These are phyloP conservation scores for Penicillium antarcticum DNA, from an alignment of 495 filamentous ascomycete genomes.

Conservation along the genomic window DNA sequence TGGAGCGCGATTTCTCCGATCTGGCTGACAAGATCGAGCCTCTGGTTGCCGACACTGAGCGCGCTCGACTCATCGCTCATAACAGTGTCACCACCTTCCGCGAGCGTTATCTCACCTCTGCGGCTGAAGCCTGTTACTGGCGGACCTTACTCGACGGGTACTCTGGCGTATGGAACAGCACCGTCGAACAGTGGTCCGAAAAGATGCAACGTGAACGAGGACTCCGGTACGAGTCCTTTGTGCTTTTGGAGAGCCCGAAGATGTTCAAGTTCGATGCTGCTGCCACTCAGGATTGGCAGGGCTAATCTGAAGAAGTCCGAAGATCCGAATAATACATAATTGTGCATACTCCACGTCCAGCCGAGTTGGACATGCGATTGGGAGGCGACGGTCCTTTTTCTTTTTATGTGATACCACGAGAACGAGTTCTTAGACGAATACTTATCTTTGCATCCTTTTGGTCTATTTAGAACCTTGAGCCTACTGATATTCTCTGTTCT, in stretches of 20 bases:
- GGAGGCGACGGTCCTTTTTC: neutral
- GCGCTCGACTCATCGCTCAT: constrained; percentile 51
- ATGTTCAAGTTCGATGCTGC: constrained; percentile 32
- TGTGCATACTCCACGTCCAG: neutral
- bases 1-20: constrained; percentile 55
- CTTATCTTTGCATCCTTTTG: too few species aligned
- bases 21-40: constrained; percentile 50
- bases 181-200: constrained; percentile 19
- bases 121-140: constrained; percentile 61
- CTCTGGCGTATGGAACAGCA: constrained; percentile 40
- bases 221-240: constrained; percentile 40
- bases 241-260: constrained; percentile 28
- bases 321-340: constrained; percentile 5
- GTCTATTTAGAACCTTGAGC: too few species aligned
- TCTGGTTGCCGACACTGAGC: constrained; percentile 38
- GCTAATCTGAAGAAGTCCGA: neutral
- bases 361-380: neutral
- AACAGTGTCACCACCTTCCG: constrained; percentile 54
- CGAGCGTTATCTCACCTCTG: constrained; percentile 56
- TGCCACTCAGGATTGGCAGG: neutral
- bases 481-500: neutral
- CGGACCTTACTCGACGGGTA: constrained; percentile 47
- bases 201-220: constrained; percentile 22
- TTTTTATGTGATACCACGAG: constrained; percentile 1
- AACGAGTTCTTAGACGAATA: neutral